Conservation (phyloP, 306 rosid genomes). For the Abrus precatorius region DNA sequence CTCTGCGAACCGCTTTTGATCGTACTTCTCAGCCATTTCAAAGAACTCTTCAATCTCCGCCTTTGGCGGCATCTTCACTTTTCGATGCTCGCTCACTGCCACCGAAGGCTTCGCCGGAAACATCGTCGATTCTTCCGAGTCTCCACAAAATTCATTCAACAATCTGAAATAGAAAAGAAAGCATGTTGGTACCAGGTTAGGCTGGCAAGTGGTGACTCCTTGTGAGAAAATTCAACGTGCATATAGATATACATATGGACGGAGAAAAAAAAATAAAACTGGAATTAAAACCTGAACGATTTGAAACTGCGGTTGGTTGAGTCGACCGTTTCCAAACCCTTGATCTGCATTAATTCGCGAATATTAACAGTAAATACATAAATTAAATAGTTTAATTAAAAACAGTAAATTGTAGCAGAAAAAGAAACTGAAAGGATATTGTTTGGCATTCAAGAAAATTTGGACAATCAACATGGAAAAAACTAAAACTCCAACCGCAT, state of each 20-base stretch:
- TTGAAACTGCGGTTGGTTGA: constrained; percentile 52
- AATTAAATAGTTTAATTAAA: constrained; percentile 25
- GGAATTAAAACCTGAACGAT: constrained; percentile 60
- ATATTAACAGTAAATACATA: constrained; percentile 35
- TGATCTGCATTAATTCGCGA: constrained; percentile 56
- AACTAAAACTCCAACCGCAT: background rate
- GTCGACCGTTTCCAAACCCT: constrained; percentile 65
- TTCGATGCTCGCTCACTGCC: constrained; percentile 28
- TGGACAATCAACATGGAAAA: constrained; percentile 13
- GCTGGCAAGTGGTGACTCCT: background rate
- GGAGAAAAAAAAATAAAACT: background rate
- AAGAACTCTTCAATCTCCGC: constrained; percentile 88
- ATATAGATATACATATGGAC: background rate
- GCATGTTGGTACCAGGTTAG: background rate
- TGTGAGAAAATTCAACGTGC: constrained; percentile 29
- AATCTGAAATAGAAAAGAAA: constrained; percentile 37
- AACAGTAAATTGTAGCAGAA: constrained; percentile 9
- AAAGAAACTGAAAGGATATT: background rate
- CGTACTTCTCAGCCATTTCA: constrained; percentile 75
- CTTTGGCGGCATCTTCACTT: constrained; percentile 54
- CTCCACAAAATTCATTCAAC: constrained; percentile 60
- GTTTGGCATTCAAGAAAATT: constrained; percentile 47
- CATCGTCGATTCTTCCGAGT: constrained; percentile 53
- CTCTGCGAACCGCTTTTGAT: constrained; percentile 75
- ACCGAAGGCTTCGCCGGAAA: constrained; percentile 44